phyloP scores from a whole-genome alignment of 768 basidiomycete genomes.

The Tylopilus sp. region DNA sequence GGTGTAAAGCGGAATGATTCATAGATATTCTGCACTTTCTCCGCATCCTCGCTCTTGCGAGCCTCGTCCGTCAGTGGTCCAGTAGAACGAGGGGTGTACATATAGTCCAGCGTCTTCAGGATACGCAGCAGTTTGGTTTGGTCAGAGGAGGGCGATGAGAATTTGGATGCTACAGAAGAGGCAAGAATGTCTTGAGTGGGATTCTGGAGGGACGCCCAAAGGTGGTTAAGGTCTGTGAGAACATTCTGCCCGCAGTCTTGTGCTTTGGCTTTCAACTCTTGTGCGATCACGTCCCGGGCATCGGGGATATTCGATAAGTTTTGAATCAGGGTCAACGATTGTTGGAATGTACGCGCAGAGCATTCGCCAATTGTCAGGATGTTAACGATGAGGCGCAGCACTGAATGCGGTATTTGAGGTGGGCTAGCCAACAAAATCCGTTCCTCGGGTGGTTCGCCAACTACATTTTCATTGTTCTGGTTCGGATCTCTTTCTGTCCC shows the following conservation, averaged over 20 bases:
- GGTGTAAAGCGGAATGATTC: conserved; percentile 87
- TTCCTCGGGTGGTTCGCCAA: conserved; percentile 30
- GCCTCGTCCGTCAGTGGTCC: conserved; percentile 36
- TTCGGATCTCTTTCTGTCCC: conserved; percentile 19
- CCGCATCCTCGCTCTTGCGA: conserved; percentile 52
- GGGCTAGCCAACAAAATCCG: conserved; percentile 61
- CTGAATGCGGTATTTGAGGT: conserved; percentile 80
- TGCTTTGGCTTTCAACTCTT: conserved; percentile 81
- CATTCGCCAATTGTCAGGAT: conserved; percentile 98
- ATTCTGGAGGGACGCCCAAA: conserved; percentile 59
- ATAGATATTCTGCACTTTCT: conserved; percentile 86
- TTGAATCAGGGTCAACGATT: conserved; percentile 88
- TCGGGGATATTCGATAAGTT: conserved; percentile 87
- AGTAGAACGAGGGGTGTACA: conserved; percentile 68
- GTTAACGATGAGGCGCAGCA: conserved; percentile 92
- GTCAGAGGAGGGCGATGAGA: conserved; percentile 89
- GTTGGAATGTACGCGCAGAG: conserved; percentile 92
- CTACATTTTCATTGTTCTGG: conserved; percentile 18
- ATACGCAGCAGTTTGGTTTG: conserved; percentile 97
- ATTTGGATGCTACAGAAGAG: conserved; percentile 76
- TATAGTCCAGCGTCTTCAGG: conserved; percentile 96
- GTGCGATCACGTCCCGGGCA: conserved; percentile 83
- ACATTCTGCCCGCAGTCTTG: conserved; percentile 83
- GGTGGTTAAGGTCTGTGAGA: conserved; percentile 71
- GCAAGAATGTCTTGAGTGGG: conserved; percentile 54